Evolutionary conservation across 2,329 filamentous ascomycete genomes (phyloP), one percentile per base, ranked within the genome.

Genomic region (Mycosphaerella sp.): DNA sequence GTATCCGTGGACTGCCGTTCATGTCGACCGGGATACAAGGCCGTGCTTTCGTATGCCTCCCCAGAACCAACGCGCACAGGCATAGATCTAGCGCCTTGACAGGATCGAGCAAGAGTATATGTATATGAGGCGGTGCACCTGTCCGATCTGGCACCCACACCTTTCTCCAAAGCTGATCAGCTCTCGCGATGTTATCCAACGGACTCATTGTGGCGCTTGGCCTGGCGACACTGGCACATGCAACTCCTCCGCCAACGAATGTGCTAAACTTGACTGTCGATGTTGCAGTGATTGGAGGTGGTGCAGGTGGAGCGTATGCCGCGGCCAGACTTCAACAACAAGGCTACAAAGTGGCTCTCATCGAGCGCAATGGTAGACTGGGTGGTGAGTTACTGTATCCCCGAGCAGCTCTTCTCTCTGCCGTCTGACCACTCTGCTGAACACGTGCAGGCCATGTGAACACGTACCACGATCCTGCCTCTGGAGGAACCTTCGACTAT

Each of bases 271-370:
- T 43, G n/a, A 32, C 12, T 3, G 41, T 14, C 40, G 68, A 71
- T 65, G 62, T 69, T 17, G 58, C 52, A 16, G 60, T 76, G 50
- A 68, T 76, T 34, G 73, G 73, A 34, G 73, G 72, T 2, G 74
- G 74, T 21, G 62, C 68, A 1, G 56, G 63, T 17, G 73, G 73
- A 5, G 71, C 67, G 0, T 69, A 73, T 53, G 63, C 70, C 8
- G 71, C 73, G 4, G 66, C 74, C 36, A 50, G 59, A 6, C 63
- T 77, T 8, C 62, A 66, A 9, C 66, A 75, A 32, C 45, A 61
- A 34, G 66, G 66, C 36, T 64, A 70, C 25, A 68, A 52, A 3
- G 63, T 75, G 16, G 62, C 68, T 1, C 56, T 76, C 1, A 54
- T 75, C 27, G 74, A 77, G 53, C 63, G 64, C 42, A 57, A 71